Base-by-base conservation (phyloP, 2,329 filamentous ascomycete genomes). In the Trichophaea hybrida region DNA sequence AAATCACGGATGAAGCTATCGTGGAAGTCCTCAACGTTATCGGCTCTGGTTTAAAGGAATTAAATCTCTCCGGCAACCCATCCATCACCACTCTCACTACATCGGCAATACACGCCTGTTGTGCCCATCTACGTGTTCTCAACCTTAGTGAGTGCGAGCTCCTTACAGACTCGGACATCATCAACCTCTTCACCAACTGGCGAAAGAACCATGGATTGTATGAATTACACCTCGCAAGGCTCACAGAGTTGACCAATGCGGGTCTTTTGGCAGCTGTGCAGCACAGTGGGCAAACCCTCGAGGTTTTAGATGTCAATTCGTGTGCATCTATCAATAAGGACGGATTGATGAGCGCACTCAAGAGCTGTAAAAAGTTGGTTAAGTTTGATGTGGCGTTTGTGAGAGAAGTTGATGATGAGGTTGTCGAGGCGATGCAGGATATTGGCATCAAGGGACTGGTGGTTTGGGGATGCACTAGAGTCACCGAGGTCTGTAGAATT, bases 381-480 rank as follows among this genome's bases (percentile, higher is more conserved):
- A 60, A 62, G n/a, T 35, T 68, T 15, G 67, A 68, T 56, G 31
- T 67, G 4, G 66, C 62, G 6, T 68, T 68, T 50, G 56, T 68
- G 12, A 61, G 67, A 7, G 59, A 55, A 6, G 67, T 68, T 1
- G 58, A 61, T 32, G 67, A 68, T 58, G 55, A 34, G 32, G 50
- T 65, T 31, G 55, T 68, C 8, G 67, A 68, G 54, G 43, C 43
- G 10, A 10, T 67, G 6, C 40, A 56, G 17, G 53, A 59, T 13
- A 57, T 57, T 34, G 67, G 65, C 10, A 57, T 61, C 5, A 56
- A 61, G 24, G 32, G 67, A 15, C 57, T 61, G 59, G 61, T 61
- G 53, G 60, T 67, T 52, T 67, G 69, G 69, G 62, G 62, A 12
- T 61, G 62, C 12, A 50, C 55, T n/a, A 63, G 40, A 38, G 59